These are phyloP conservation scores for Arachnomyces sp. DNA, from an alignment of 2,329 filamentous ascomycete species.

Conservation along the genomic window DNA sequence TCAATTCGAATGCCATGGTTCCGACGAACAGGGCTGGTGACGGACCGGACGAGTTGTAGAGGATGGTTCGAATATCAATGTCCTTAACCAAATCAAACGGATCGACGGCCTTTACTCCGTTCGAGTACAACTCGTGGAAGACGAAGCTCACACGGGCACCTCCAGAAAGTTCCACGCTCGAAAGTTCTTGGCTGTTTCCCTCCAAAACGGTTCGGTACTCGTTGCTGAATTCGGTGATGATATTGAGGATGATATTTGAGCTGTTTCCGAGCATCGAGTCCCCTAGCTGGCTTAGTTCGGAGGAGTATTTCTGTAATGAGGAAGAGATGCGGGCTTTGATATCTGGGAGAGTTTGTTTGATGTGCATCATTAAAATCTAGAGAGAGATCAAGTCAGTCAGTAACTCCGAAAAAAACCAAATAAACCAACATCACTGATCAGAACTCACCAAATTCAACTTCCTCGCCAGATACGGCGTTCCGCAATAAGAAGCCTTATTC, in stretches of 20 bases:
- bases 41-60: conserved; percentile 98
- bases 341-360: conserved; percentile 97
- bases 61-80: conserved; percentile 89
- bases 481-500: conserved; percentile 98
- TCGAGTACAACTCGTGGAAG: conserved; percentile 96
- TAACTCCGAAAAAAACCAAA: background rate
- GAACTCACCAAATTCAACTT: conserved; percentile 74
- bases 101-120: conserved; percentile 94
- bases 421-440: background rate
- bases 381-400: conserved; percentile 3
- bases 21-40: conserved; percentile 95
- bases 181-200: conserved; percentile 93
- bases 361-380: conserved; percentile 98
- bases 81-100: conserved; percentile 98
- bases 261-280: conserved; percentile 95
- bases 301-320: conserved; percentile 82
- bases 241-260: conserved; percentile 92
- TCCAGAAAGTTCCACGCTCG: conserved; percentile 86
- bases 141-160: conserved; percentile 98
- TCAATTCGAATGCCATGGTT: conserved; percentile 95
- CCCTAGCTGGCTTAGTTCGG: conserved; percentile 74
- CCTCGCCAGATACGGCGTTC: conserved; percentile 89
- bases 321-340: conserved; percentile 96
- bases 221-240: conserved; percentile 97
- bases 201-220: conserved; percentile 95